Percentiles rank a stretch among this genome's conserved stretches.
These are phyloP conservation scores for Phytophthora hybrid DNA, from an alignment of 352 stramenopile genomes.

Conservation along the genomic window DNA sequence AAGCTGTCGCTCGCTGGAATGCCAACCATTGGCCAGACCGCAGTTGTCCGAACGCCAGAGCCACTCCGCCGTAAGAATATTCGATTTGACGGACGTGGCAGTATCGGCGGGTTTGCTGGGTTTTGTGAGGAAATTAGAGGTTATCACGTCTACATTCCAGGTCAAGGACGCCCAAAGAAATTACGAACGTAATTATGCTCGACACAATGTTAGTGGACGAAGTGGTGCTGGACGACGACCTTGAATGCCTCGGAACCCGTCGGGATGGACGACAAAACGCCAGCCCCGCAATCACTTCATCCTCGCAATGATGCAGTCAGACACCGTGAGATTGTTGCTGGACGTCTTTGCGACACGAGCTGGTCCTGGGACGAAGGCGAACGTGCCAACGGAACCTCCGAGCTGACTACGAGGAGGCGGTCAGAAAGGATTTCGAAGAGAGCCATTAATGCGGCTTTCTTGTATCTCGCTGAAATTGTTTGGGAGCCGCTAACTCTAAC, in stretches of 20 bases:
- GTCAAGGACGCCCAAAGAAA: constrained; percentile 2
- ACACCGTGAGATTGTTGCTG: neutral
- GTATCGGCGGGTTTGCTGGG: constrained; percentile 4
- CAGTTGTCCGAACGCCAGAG: neutral
- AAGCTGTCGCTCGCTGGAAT: constrained; percentile 2
- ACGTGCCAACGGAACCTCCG: neutral
- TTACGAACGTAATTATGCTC: neutral
- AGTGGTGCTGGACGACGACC: neutral
- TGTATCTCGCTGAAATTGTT: constrained; percentile 6
- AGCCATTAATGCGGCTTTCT: neutral
- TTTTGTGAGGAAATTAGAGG: constrained; percentile 14
- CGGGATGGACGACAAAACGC: no score
- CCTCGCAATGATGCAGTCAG: no score
- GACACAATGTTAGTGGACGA: constrained; percentile 16
- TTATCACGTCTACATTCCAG: constrained; percentile 9
- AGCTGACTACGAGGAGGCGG: neutral
- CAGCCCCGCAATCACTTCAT: no score
- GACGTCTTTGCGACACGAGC: neutral
- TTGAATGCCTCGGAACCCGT: neutral
- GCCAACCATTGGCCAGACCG: constrained; percentile 3
- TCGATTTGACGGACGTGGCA: neutral
- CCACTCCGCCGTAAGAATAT: neutral
- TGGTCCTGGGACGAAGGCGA: neutral
- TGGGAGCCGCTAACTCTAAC: neutral
- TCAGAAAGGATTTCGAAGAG: neutral